Evolutionary conservation across 495 filamentous ascomycete genomes (phyloP), one percentile per base, ranked within the genome.

Genomic region (Letharia columbiana): DNA sequence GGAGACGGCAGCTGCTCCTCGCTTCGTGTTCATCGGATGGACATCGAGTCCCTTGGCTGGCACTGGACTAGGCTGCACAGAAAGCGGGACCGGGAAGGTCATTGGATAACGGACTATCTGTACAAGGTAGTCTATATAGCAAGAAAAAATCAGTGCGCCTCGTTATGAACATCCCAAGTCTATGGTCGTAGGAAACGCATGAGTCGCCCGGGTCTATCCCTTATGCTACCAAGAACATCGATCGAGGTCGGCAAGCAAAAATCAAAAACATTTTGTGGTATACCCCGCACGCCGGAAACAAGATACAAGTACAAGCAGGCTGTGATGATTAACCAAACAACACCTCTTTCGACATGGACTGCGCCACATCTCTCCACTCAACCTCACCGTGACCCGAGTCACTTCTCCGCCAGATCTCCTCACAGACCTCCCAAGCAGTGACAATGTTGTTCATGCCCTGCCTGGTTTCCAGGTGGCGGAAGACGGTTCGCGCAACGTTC

Each of bases 391-490:
- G 71, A 31, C 75, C 77, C 15, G 72, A 68, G 71, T 84, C 80
- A 9, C 72, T 75, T 66, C 82, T 72, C 58, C 74, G 75, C 84
- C 84, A 87, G 20, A 87, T 80, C 69, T 85, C 83, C 68, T 80
- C 71, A 20, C 83, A 76, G 37, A 87, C 79, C 54, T 79, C 79
- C 81, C 84, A 83, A 18, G 82, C 81, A 62, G 81, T 73, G 57
- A 78, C 79, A 62, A 86, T 85, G 71, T 86, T 87, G 65, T 75
- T 80, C 84, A 87, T 87, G 40, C 84, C 84, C 68, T 87, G 84
- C 40, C 83, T 68, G 63, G 72, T 76, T 41, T 80, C 77, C 2
- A 84, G 75, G 44, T 79, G 79, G 1, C 67, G 70, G 66, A 85
- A 87, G 4, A 81, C 79, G 35, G 71, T 72, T 18, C 72, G 68